Evolutionary conservation across 305 asterid genomes (phyloP).

Genomic region (Fraxinus angustifolia): DNA sequence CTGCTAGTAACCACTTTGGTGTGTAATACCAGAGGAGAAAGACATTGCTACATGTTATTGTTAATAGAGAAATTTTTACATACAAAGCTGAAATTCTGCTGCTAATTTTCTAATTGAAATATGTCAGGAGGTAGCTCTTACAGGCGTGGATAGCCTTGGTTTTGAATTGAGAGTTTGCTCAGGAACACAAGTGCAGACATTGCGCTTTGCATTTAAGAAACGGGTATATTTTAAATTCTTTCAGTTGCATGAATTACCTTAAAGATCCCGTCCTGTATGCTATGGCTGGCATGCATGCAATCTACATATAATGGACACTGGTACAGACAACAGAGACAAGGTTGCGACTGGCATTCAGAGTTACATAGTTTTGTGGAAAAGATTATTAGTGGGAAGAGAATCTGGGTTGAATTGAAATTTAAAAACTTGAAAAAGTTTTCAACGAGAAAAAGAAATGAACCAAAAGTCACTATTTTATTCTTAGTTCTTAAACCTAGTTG

Average conservation of each 20-base stretch:
- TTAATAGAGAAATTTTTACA: background rate
- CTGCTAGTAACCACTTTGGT: background rate
- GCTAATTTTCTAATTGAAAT: conserved; percentile 22
- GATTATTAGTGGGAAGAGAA: background rate
- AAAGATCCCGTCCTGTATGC: background rate
- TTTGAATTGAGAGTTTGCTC: conserved; percentile 86
- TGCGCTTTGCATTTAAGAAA: conserved; percentile 78
- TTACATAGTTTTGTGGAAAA: background rate
- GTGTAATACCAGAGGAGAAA: background rate
- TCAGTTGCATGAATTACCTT: background rate
- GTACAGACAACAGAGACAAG: background rate
- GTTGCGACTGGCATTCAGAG: background rate
- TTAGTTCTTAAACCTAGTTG: too few relatives aligned
- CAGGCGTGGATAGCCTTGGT: conserved; percentile 85
- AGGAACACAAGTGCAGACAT: conserved; percentile 81
- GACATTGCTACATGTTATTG: background rate
- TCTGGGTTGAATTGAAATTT: background rate
- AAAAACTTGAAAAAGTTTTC: background rate
- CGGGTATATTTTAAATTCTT: conserved; percentile 46
- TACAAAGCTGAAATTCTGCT: conserved; percentile 3
- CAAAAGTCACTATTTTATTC: background rate
- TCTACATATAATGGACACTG: background rate
- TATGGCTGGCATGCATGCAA: background rate
- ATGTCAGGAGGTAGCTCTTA: conserved; percentile 70
- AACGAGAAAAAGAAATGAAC: background rate